Evolutionary conservation across 352 stramenopile species (phyloP).

Genomic region (Globisporangium radiosum): DNA sequence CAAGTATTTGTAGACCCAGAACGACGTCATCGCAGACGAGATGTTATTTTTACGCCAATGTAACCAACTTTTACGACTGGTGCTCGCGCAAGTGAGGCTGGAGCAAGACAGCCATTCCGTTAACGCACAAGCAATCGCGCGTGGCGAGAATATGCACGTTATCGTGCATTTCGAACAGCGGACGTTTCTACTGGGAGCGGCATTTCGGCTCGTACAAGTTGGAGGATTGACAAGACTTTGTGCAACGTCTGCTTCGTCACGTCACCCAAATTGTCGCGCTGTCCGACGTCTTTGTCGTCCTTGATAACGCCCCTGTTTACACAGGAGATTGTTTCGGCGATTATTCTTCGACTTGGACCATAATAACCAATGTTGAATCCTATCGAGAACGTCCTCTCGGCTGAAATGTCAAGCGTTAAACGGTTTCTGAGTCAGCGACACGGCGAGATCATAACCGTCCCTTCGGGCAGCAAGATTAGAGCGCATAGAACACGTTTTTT

Average conservation of each 20-base stretch:
- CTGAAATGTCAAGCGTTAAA: conserved; percentile 10
- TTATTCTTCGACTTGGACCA: conserved; percentile 6
- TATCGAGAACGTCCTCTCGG: conserved; percentile 15
- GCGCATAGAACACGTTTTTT: no score
- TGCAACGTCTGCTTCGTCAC: background rate
- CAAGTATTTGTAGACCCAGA: background rate
- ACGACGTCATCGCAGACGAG: background rate
- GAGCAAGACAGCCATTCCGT: no score
- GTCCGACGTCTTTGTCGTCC: background rate
- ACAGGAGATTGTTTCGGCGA: conserved; percentile 7
- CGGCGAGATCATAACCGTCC: background rate
- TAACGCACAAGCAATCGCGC: no score
- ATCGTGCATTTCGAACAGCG: background rate
- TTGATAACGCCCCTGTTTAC: conserved; percentile 15
- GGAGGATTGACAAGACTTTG: background rate
- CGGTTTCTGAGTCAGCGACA: background rate
- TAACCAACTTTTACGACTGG: background rate
- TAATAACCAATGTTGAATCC: conserved; percentile 16
- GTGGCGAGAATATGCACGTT: background rate
- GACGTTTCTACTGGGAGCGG: background rate
- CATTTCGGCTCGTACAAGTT: background rate
- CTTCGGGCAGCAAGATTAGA: background rate
- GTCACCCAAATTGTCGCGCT: background rate
- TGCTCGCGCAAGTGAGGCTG: background rate
- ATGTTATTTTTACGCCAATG: background rate